Evolutionary conservation across 2,329 filamentous ascomycete species (phyloP).

Genomic region (Bimuria novae-zelandiae): DNA sequence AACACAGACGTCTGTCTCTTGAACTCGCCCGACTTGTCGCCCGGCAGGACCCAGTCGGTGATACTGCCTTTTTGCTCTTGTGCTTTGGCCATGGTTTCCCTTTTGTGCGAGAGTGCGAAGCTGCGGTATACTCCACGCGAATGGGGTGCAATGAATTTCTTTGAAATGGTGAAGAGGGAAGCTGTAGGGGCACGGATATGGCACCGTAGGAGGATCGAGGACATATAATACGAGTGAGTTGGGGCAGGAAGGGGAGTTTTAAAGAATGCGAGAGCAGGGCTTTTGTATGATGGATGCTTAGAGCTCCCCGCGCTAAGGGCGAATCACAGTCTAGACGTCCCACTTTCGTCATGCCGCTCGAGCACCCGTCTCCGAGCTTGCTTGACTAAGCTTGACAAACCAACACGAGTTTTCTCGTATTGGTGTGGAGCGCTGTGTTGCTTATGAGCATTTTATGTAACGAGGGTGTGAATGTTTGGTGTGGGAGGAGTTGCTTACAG

Average conservation of each 20-base stretch:
- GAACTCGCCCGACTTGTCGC: slow-evolving; percentile 85
- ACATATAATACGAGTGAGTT: slow-evolving; percentile 5
- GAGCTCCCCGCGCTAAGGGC: slow-evolving; percentile 10
- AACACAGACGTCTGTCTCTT: slow-evolving; percentile 86
- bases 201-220: not conserved
- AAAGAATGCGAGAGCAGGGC: not conserved
- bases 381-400: slow-evolving; percentile 20
- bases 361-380: not conserved
- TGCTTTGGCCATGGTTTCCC: slow-evolving; percentile 26
- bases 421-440: not conserved
- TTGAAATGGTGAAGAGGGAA: not conserved
- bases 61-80: slow-evolving; percentile 53
- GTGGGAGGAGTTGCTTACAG: too few relatives aligned
- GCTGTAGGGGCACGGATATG: slow-evolving; percentile 2
- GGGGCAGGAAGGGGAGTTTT: not conserved
- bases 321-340: slow-evolving; percentile 6
- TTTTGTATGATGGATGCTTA: not conserved
- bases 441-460: not conserved
- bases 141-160: not conserved
- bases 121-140: too few relatives aligned
- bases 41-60: slow-evolving; percentile 80
- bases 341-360: slow-evolving; percentile 17
- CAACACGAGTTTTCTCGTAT: not conserved
- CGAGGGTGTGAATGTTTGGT: too few relatives aligned
- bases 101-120: not conserved